phyloP scores from a whole-genome alignment of 2,329 filamentous ascomycete species.

The Cadophora luteo-olivacea region DNA sequence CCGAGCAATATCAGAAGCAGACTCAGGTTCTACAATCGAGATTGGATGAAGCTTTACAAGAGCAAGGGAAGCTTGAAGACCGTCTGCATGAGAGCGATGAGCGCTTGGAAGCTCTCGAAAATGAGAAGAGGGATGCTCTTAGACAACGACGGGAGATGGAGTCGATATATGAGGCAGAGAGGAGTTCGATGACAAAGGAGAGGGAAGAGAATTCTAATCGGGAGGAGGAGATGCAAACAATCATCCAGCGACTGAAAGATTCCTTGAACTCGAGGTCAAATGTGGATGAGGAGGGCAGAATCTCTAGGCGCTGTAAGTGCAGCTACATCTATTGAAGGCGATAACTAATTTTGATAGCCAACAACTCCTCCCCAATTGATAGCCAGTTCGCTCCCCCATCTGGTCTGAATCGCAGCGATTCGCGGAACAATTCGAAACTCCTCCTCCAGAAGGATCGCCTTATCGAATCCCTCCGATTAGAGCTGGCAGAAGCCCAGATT shows the following conservation, averaged over 20 bases:
- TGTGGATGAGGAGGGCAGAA: constrained; percentile 58
- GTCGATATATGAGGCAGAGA: constrained; percentile 89
- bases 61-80: constrained; percentile 89
- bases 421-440: constrained; percentile 86
- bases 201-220: constrained; percentile 85
- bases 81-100: constrained; percentile 86
- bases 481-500: constrained; percentile 93
- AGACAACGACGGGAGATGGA: constrained; percentile 91
- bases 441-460: constrained; percentile 95
- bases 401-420: constrained; percentile 85
- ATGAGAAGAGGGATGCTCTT: constrained; percentile 83
- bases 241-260: constrained; percentile 92
- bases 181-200: constrained; percentile 85
- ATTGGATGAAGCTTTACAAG: constrained; percentile 82
- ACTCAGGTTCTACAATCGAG: constrained; percentile 82
- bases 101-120: constrained; percentile 78
- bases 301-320: constrained; percentile 64
- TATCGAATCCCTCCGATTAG: constrained; percentile 89
- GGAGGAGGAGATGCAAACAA: constrained; percentile 88
- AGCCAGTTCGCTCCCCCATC: constrained; percentile 86
- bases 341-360: constrained; percentile 38
- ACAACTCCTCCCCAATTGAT: constrained; percentile 72
- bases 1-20: constrained; percentile 84
- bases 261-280: constrained; percentile 78
- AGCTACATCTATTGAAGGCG: constrained; percentile 27